These are phyloP conservation scores for Zostera marina DNA, from an alignment of 116 monocot genomes.

Conservation along the genomic window DNA sequence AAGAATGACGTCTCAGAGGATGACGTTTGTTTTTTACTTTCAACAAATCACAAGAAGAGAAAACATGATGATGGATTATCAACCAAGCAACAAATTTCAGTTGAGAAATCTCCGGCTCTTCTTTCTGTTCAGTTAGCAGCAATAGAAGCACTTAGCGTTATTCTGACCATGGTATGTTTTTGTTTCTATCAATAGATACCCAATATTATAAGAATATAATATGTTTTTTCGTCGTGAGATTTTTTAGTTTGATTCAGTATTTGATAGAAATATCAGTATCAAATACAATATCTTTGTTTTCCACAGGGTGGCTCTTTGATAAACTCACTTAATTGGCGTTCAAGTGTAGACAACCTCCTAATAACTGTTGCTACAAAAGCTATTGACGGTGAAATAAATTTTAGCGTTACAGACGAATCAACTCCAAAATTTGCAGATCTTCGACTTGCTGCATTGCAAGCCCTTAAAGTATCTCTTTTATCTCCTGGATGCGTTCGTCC, in stretches of 20 bases:
- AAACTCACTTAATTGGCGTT: conserved; percentile 41
- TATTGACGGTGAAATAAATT: conserved; percentile 15
- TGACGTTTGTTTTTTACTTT: conserved; percentile 1
- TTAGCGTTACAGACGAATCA: conserved; percentile 10
- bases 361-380: conserved; percentile 46
- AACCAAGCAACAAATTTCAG: conserved; percentile 15
- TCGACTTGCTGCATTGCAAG: conserved; percentile 47
- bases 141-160: conserved; percentile 56
- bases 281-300: not conserved
- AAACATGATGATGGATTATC: conserved; percentile 18
- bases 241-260: not conserved
- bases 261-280: not conserved
- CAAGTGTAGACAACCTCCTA: conserved; percentile 43
- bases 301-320: conserved; percentile 60
- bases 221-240: not conserved
- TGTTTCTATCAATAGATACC: not conserved
- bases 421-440: conserved; percentile 21
- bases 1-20: conserved; percentile 7
- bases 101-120: conserved; percentile 8
- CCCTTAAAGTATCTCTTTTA: conserved; percentile 65
- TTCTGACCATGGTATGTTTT: conserved; percentile 60
- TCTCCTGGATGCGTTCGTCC: conserved; percentile 37
- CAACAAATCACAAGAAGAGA: conserved; percentile 31
- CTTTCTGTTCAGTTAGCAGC: conserved; percentile 67
- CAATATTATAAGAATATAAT: not conserved